Evolutionary conservation across 1,139 yeast species (phyloP), one percentile per base, ranked within the genome.

Genomic region (Kodamaea alishanica): DNA sequence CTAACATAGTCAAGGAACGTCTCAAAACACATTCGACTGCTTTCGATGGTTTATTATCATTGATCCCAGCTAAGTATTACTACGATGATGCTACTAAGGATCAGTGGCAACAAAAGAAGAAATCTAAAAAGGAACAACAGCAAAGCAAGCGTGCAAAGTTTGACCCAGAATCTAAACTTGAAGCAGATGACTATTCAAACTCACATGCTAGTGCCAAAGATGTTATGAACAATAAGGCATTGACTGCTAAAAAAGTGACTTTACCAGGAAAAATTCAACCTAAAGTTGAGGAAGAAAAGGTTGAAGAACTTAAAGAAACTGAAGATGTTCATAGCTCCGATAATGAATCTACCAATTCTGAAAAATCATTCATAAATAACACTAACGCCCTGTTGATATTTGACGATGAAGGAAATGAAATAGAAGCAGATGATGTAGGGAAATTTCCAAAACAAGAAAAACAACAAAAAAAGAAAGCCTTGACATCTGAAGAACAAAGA

Each of bases 31-130:
- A 88, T 56, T 84, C 96, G 12, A 73, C 82, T 42, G 94, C 97
- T 6, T 90, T 92, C 60, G 90, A 87, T 58, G 96, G 97, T 31
- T 70, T 92, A 41, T 69, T 92, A 45, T 87, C 97, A 20, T 70
- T 92, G 58, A 89, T 92, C 43, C 97, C 98, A 6, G 95, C 97
- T 7, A 88, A 89, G 56, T 88, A 84, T 55, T 90, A 90, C 59
- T 88, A 87, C 57, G 86, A 80, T 55, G 85, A 79, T 48, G 87
- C 84, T 32, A 73, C 83, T 3, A 81, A 84, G 54, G 84, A 84
- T 41, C 97, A 90, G 63, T 90, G 97, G 97, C 82, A 81, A 51
- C 84, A 83, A 51, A 85, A 82, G 66, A 85, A 86, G 68, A 79
- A 83, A 61, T 62, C 79, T 30, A 86, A 84, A 55, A 77, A 73